Base-by-base conservation (phyloP, 805 yeast genomes). In the Nadsonia fulvescens region DNA sequence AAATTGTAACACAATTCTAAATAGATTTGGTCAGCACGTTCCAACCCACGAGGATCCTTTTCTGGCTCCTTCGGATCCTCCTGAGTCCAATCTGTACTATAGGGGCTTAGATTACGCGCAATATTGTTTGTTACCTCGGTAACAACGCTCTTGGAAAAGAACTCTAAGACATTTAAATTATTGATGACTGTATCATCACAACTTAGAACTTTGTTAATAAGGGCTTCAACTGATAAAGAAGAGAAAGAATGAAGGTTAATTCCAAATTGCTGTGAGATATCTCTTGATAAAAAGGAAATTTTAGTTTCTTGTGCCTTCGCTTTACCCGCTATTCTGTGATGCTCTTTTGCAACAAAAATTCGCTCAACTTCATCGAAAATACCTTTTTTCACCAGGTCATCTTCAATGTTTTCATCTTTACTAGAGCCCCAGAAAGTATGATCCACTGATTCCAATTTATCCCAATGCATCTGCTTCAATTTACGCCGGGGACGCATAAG, bases 381-480 rank as follows among this genome's bases (percentile, higher is more conserved):
- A 32, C 98, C 98, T 33, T 66, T 68, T 32, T 71, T 73, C 27
- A 63, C 55, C 25, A 86, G 55, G 33, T 68, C 69, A 32, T 68
- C 74, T 2, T 75, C 66, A 21, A 69, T 51, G 8, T 29, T 32
- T 11, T 29, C 33, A 14, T 27, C 15, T 3, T 60, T 63, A 12
- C 73, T 68, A 20, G 71, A 66, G 11, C 69, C 63, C 96, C 98
- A 86, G 32, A 89, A 75, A 0, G 96, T 83, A 23, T 72, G 66
- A 27, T 72, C 76, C 12, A 89, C 74, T 32, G 70, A 63, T 17
- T 86, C 93, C 19, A 91, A 60, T 42, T 77, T 79, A 39, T 86
- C 94, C 96, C 96, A 91, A 47, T 89, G 99, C 57, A 89, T 63
- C 46, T 86, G 98, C 46, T 91, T 89, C 36, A 89, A 62, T 44